phyloP scores from a whole-genome alignment of 2,329 filamentous ascomycete genomes.

The Trichoderma koningiopsis region DNA sequence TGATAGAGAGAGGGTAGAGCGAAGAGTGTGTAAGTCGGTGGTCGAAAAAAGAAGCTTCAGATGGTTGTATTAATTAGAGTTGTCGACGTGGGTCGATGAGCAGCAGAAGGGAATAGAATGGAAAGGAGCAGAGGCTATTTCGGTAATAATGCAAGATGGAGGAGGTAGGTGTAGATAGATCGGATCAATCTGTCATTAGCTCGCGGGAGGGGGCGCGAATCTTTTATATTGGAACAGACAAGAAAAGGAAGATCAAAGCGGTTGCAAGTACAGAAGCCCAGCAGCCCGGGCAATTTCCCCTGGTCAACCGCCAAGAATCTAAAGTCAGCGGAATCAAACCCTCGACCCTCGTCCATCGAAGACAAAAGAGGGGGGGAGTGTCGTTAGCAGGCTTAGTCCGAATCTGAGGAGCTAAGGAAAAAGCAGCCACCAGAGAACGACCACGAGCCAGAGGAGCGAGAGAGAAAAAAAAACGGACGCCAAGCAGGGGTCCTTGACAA shows the following conservation, averaged over 20 bases:
- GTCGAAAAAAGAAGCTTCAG: neutral
- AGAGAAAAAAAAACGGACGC: neutral
- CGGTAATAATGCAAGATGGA: neutral
- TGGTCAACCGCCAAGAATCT: conserved; percentile 3
- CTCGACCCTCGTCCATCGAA: neutral
- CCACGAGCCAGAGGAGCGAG: no score
- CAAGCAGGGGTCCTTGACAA: neutral
- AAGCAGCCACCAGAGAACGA: neutral
- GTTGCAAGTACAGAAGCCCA: neutral
- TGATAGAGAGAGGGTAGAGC: neutral
- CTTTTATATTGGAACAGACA: conserved; percentile 8
- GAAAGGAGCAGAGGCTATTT: neutral
- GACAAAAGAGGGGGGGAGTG: neutral
- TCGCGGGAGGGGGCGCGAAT: conserved; percentile 1
- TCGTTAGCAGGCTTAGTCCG: neutral
- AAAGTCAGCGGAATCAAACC: neutral
- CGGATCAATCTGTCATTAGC: neutral
- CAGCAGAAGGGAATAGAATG: neutral
- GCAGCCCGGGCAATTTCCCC: conserved; percentile 17
- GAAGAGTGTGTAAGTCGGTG: neutral
- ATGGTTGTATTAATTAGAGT: neutral
- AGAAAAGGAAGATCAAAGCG: neutral
- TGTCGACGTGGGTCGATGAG: neutral
- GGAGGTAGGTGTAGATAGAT: neutral
- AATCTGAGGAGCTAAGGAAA: neutral